Percentiles rank a stretch among this genome's conserved stretches.
Conservation (phyloP, 225 moss, liverwort and hornwort species). For the Polytrichum formosum region DNA sequence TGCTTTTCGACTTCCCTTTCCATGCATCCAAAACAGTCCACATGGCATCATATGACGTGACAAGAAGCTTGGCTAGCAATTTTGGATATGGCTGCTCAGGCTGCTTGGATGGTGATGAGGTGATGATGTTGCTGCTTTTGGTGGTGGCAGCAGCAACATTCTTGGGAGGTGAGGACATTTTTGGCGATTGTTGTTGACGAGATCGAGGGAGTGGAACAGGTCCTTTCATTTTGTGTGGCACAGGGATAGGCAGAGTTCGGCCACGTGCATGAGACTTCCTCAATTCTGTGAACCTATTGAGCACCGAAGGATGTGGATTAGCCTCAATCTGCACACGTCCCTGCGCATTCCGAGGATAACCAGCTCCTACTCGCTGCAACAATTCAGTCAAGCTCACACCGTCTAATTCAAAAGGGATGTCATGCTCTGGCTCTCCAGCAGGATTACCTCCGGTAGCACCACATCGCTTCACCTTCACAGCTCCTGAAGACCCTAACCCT, state of each 20-base stretch:
- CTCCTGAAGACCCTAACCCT: conserved; percentile 14
- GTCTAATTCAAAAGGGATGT: conserved; percentile 13
- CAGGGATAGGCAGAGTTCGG: conserved; percentile 56
- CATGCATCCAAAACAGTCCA: conserved; percentile 55
- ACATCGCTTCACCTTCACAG: conserved; percentile 13
- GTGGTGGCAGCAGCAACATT: neutral
- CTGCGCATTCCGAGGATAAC: conserved; percentile 22
- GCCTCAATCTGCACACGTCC: conserved; percentile 50
- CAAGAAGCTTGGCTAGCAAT: conserved; percentile 49
- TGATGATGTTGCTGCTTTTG: conserved; percentile 7
- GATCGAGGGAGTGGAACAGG: conserved; percentile 57
- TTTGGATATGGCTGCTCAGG: conserved; percentile 24
- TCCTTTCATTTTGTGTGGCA: conserved; percentile 69
- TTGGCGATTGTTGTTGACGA: conserved; percentile 34
- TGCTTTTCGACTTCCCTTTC: conserved; percentile 42
- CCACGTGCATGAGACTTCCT: conserved; percentile 30
- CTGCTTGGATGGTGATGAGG: conserved; percentile 4
- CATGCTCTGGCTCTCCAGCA: too few relatives aligned
- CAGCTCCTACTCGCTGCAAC: conserved; percentile 42
- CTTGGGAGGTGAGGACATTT: neutral
- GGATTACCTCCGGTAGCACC: neutral
- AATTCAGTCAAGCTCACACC: conserved; percentile 42
- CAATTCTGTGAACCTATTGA: conserved; percentile 22
- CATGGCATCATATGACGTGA: conserved; percentile 40
- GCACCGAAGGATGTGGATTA: conserved; percentile 51